Evolutionary conservation across 1,139 yeast species (phyloP), one percentile per base, ranked within the genome.

Genomic region (Sugiyamaella grinbergsii): DNA sequence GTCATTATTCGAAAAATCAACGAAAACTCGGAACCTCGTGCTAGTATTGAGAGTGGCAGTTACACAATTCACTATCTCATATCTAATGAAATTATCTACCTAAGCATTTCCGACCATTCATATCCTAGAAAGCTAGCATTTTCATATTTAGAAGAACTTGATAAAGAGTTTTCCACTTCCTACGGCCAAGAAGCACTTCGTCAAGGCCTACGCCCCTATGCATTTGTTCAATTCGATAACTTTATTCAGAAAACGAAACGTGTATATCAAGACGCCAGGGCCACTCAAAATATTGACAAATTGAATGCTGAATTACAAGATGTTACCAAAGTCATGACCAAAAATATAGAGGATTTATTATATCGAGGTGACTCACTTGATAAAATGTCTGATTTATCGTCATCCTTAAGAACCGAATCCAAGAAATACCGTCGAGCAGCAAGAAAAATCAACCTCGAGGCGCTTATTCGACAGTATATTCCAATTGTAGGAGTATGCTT

Each of bases 331-430:
- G 95, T 93, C 53, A 88, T 93, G 96, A 89, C 96, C 53, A 91
- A 91, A 63, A 93, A 93, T 68, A 93, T 93, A 53, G 98, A 93
- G 67, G 98, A 93, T 68, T 74, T 93, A 62, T 76, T 93, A 42
- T 91, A 93, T 70, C 79, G 99, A 64, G 99, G 99, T 10, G 98
- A 93, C 65, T 85, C 93, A 11, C 78, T 93, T 60, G 98, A 93
- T 69, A 83, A 70, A 44, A 88, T 93, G 95, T 83, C 90, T 56
- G 97, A 93, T 66, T 76, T 93, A 65, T 87, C 96, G 29, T 81
- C 85, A 18, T 79, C 84, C 46, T 77, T 93, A 67, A 81, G 89
- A 62, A 81, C 81, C 55, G 96, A 91, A 67, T 85, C 96, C 24
- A 81, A 84, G 60, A 93, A 89, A 69, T 93, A 93, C 72, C 78